Base-by-base conservation (phyloP, 768 basidiomycete species). In the Podaxis rugospora region DNA sequence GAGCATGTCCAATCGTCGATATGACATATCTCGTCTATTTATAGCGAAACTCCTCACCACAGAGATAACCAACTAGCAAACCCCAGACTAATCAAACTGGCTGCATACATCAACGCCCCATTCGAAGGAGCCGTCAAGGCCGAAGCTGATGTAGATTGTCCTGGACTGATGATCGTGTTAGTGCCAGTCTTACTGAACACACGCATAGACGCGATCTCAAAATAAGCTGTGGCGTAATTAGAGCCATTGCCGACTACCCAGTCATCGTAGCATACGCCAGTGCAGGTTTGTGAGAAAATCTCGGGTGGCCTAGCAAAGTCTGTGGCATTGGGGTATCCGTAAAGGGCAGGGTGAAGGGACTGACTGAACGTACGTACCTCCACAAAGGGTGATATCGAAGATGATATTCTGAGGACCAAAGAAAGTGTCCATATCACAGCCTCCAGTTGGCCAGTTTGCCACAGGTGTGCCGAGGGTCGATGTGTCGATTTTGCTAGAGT, bases 341-440 rank as follows among this genome's bases (percentile, higher is more conserved):
- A 55, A 37, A 68, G 63, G 62, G 66, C 7, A 62, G 7, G 28
- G 66, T 32, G 2, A 2, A 37, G 54, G 18, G 51, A 18, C n/a
- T 16, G 23, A 28, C 21, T 53, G 18, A 65, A 49, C 28, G 18
- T 51, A 78, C 79, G 13, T 51, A 78, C 79, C 82, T 68, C 86
- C 87, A 56, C 88, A 89, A 5, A 88, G 79, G 1, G 89, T 89
- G 60, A 91, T 91, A 67, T 89, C 86, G 59, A 92, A 83, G 16
- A 90, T 85, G 46, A 92, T 77, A 60, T 83, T 77, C 66, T 91
- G 89, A 0, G 84, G 76, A 55, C 79, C 73, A 69, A 89, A 88
- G 71, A 78, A 88, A 18, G 73, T 65, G 54, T 75, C 72, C 35
- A 84, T 75, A 37, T 74, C 69, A 71, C 91, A 92, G 23, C 77